Conservation (phyloP, 1,284 basidiomycete genomes). For the Microstroma glucosiphilum region DNA sequence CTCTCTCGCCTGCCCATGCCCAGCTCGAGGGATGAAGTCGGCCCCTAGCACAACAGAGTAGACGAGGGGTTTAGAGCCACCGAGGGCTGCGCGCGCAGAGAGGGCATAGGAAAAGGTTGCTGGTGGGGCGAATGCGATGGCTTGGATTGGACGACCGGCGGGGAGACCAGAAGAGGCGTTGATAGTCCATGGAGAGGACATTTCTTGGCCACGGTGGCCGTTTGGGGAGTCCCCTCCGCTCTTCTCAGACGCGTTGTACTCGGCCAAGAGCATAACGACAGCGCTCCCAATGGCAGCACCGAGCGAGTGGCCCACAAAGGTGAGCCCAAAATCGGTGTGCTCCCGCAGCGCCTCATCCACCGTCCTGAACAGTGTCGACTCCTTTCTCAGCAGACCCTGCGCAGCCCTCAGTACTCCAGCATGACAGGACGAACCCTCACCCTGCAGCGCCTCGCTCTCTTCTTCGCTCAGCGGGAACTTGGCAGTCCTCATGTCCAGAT, state of each 20-base stretch:
- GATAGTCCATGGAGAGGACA: too few relatives aligned
- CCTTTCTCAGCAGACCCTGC: slow-evolving; percentile 31
- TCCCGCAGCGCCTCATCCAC: slow-evolving; percentile 35
- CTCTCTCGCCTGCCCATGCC: slow-evolving; percentile 46
- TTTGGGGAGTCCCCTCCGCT: slow-evolving; percentile 15
- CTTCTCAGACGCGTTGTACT: slow-evolving; percentile 34
- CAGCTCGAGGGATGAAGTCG: slow-evolving; percentile 45
- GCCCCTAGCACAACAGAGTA: slow-evolving; percentile 38
- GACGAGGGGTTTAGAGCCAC: slow-evolving; percentile 40
- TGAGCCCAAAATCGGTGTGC: slow-evolving; percentile 40
- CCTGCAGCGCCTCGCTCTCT: slow-evolving; percentile 20
- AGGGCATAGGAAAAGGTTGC: slow-evolving; percentile 43
- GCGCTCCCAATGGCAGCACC: slow-evolving; percentile 47
- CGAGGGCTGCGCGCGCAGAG: slow-evolving; percentile 26
- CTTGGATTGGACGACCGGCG: slow-evolving; percentile 34
- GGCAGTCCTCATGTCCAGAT: slow-evolving; percentile 43
- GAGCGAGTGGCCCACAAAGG: slow-evolving; percentile 46
- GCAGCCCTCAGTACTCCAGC: slow-evolving; percentile 47
- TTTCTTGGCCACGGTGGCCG: too few relatives aligned
- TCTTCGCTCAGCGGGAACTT: slow-evolving; percentile 18
- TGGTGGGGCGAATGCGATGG: slow-evolving; percentile 47
- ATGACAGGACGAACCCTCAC: slow-evolving; percentile 31
- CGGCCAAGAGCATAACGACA: slow-evolving; percentile 38
- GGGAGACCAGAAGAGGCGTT: slow-evolving; percentile 27
- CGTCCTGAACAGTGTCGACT: slow-evolving; percentile 38